Evolutionary conservation across 1,284 basidiomycete species (phyloP).

Genomic region (Puccinia brachypodii): DNA sequence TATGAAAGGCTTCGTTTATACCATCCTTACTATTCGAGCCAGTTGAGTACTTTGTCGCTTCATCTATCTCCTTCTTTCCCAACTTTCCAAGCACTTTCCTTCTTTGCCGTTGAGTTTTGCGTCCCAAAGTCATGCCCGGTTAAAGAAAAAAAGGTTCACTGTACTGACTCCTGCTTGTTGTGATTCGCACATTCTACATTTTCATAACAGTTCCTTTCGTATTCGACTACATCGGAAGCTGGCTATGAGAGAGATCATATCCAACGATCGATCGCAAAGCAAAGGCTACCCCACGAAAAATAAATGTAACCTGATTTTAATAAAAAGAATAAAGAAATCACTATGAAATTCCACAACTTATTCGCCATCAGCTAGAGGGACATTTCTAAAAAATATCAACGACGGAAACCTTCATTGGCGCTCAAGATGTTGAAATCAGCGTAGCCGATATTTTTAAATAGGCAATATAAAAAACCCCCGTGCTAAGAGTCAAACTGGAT

Average conservation of each 20-base stretch:
- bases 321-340: too few relatives aligned
- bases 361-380: too few relatives aligned
- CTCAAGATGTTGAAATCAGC: too few relatives aligned
- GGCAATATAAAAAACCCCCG: too few relatives aligned
- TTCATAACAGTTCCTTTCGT: neutral
- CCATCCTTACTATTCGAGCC: constrained; percentile 37
- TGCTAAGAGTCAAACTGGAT: too few relatives aligned
- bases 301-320: too few relatives aligned
- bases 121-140: neutral
- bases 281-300: neutral
- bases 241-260: neutral
- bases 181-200: neutral
- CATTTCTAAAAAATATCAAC: too few relatives aligned
- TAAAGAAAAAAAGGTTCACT: neutral
- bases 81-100: neutral
- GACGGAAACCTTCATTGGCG: too few relatives aligned
- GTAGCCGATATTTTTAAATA: too few relatives aligned
- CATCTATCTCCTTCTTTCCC: neutral
- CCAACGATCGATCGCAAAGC: neutral
- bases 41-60: constrained; percentile 12
- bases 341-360: too few relatives aligned
- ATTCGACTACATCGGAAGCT: constrained; percentile 19
- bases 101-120: neutral
- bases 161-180: neutral
- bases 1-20: constrained; percentile 43